Evolutionary conservation across 768 basidiomycete genomes (phyloP).

Genomic region (Leccinum incarnatum): DNA sequence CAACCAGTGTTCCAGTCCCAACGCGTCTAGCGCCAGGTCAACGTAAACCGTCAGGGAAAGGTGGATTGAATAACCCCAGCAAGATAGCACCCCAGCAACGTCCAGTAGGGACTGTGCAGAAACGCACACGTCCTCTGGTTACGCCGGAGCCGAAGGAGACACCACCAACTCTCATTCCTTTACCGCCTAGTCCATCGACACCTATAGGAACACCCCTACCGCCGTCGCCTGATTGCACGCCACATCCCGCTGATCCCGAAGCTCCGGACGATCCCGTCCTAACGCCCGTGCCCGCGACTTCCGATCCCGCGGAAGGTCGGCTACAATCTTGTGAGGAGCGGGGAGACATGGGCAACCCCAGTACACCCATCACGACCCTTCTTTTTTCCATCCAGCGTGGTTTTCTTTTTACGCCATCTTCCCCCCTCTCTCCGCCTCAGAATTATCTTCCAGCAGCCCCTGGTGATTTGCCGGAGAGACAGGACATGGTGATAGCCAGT

Average conservation of each 20-base stretch:
- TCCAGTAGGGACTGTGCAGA: slow-evolving; percentile 4
- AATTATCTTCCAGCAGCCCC: slow-evolving; percentile 32
- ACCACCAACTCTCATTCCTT: slow-evolving; percentile 17
- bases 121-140: slow-evolving; percentile 11
- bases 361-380: slow-evolving; percentile 67
- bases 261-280: slow-evolving; percentile 3
- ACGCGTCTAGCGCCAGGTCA: not conserved
- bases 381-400: slow-evolving; percentile 62
- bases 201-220: slow-evolving; percentile 22
- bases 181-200: slow-evolving; percentile 21
- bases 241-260: slow-evolving; percentile 1
- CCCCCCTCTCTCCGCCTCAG: slow-evolving; percentile 58
- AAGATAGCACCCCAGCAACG: slow-evolving; percentile 7
- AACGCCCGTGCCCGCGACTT: not conserved
- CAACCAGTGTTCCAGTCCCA: not conserved
- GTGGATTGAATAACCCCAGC: slow-evolving; percentile 5
- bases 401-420: slow-evolving; percentile 63
- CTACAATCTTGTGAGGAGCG: slow-evolving; percentile 1
- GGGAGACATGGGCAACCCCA: slow-evolving; percentile 21
- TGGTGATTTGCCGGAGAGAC: slow-evolving; percentile 5
- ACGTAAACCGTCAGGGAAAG: slow-evolving; percentile 13
- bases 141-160: slow-evolving; percentile 14
- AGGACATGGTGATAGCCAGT: not conserved
- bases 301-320: not conserved
- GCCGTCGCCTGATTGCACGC: slow-evolving; percentile 15